Evolutionary conservation across 1,284 basidiomycete species (phyloP).

Genomic region (Malassezia furfur): DNA sequence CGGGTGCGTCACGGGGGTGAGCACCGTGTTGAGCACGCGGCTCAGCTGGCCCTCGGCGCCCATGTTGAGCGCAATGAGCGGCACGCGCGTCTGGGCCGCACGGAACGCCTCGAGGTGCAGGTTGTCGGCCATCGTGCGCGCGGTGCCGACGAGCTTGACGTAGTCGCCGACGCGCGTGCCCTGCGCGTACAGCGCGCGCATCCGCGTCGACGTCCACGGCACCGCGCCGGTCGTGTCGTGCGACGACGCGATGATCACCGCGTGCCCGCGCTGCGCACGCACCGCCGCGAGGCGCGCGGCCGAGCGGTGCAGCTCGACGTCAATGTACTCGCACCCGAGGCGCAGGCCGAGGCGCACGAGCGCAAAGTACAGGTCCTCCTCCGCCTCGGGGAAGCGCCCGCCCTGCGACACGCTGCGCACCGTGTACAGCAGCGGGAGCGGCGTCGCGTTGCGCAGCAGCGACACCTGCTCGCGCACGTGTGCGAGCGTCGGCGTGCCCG

Average conservation of each 20-base stretch:
- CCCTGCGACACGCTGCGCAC: constrained; percentile 80
- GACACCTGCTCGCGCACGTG: constrained; percentile 78
- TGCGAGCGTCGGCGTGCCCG: constrained; percentile 56
- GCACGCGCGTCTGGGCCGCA: constrained; percentile 53
- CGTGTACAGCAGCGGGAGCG: constrained; percentile 82
- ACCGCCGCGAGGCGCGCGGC: constrained; percentile 60
- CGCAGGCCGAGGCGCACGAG: constrained; percentile 71
- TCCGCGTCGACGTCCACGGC: constrained; percentile 65
- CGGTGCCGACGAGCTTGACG: constrained; percentile 82
- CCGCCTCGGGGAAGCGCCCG: constrained; percentile 76
- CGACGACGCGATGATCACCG: constrained; percentile 80
- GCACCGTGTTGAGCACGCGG: constrained; percentile 71
- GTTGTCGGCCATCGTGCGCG: constrained; percentile 66
- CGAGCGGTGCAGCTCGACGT: constrained; percentile 75
- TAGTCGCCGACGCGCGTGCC: constrained; percentile 60
- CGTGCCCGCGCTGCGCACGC: constrained; percentile 59
- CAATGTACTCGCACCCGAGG: constrained; percentile 81
- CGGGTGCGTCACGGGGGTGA: constrained; percentile 83
- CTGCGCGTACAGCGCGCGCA: constrained; percentile 50
- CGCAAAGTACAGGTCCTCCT: constrained; percentile 64
- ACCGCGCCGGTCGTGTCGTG: constrained; percentile 83
- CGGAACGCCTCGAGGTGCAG: constrained; percentile 65
- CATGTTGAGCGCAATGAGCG: constrained; percentile 90
- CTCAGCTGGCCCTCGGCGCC: constrained; percentile 70
- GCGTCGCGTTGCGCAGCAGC: constrained; percentile 65